Base-by-base conservation (phyloP, 2,329 filamentous ascomycete species). In the Trichoderma semiorbis region DNA sequence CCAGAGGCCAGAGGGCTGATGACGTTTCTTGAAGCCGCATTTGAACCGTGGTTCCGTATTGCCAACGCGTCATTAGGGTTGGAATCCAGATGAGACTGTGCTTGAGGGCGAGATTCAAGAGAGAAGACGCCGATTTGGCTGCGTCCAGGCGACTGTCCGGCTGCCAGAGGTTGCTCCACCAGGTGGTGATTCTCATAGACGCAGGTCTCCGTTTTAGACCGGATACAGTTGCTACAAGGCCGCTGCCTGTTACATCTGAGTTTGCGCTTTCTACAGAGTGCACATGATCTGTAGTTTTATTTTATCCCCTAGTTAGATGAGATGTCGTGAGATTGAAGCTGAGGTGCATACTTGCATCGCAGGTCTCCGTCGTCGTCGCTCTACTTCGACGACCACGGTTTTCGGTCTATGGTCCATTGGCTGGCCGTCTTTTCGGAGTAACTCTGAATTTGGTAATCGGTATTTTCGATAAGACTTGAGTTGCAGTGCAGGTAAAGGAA, bases 261-360 rank as follows among this genome's bases (percentile, higher is more conserved):
- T 73, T 85, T 85, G 64, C 84, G 82, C n/a, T 77, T 78, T 11
- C 83, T 78, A 71, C 84, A 85, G 7, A 82, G 77, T 10, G 79
- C 77, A 71, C 84, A 85, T 1, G 83, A 81, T 7, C 83, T 83
- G 24, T 6, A 53, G n/a, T 67, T 57, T 43, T 14, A 43, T 7
- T 32, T 26, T 24, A 30, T 36, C 50, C 7, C 70, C 43, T 18
- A 36, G 10, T 58, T 16, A 58, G 26, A 32, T 39, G 47, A 50
- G 16, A 30, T 3, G 50, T 24, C 18, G 10, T 50, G 43, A 11
- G 26, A 26, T 32, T 14, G 7, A 34, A 60, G 53, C 39, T 60
- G 32, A 69, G n/a, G 34, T 24, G 12, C 8, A 24, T 26, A n/a
- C 68, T 10, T 74, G 78, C 79, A 80, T 73, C 7, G 78, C 78